Evolutionary conservation across 2,329 filamentous ascomycete genomes (phyloP).

Genomic region (Chalaropsis ovoidea): DNA sequence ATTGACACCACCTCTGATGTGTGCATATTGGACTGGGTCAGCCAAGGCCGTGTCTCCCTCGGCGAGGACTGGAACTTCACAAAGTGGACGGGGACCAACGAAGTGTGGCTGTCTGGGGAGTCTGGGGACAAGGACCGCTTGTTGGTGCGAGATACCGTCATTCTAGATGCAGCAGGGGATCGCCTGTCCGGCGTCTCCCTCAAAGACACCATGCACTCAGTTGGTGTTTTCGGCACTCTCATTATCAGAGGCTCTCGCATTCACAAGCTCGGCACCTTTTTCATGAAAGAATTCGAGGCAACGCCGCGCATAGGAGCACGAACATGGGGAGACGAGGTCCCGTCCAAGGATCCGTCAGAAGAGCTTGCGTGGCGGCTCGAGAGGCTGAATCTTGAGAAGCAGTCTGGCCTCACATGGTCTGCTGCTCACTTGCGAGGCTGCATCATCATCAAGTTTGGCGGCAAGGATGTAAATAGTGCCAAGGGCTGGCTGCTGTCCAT

Average conservation of each 20-base stretch:
- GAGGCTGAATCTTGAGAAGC: constrained; percentile 49
- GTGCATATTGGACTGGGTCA: constrained; percentile 90
- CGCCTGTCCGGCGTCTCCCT: constrained; percentile 36
- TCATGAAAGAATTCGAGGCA: constrained; percentile 65
- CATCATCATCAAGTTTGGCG: constrained; percentile 84
- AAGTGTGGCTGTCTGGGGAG: constrained; percentile 54
- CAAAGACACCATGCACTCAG: constrained; percentile 57
- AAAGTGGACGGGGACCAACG: constrained; percentile 73
- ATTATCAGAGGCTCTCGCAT: constrained; percentile 68
- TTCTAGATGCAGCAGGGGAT: constrained; percentile 51
- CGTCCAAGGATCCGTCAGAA: constrained; percentile 32
- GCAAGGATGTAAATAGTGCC: constrained; percentile 68
- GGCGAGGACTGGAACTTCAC: constrained; percentile 82
- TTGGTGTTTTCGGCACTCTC: constrained; percentile 73
- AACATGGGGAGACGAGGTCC: constrained; percentile 44
- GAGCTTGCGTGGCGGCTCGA: constrained; percentile 44
- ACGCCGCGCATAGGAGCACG: constrained; percentile 73
- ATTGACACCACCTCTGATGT: constrained; percentile 50
- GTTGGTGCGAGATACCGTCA: constrained; percentile 74
- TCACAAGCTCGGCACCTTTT: constrained; percentile 56
- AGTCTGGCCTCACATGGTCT: constrained; percentile 63
- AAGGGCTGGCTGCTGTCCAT: constrained; percentile 70
- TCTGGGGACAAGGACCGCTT: constrained; percentile 39
- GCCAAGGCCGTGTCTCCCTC: constrained; percentile 69
- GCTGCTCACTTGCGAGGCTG: constrained; percentile 71